Evolutionary conservation across 768 basidiomycete species (phyloP).

Genomic region (Pleurotus sapidus): DNA sequence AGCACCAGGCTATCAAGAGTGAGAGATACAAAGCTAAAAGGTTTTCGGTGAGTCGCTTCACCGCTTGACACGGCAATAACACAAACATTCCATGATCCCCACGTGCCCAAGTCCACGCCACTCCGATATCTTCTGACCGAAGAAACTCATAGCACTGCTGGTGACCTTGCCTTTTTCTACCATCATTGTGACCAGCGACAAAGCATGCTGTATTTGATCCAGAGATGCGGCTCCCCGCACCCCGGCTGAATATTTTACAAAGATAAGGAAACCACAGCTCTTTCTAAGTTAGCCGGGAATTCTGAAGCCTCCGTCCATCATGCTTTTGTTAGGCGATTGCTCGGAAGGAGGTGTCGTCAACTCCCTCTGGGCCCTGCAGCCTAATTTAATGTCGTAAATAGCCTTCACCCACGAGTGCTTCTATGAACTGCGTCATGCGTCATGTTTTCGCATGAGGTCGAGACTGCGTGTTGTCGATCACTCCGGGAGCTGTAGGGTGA

Average conservation of each 20-base stretch:
- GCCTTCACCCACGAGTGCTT: background rate
- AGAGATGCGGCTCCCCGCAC: no score
- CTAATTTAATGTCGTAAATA: slow-evolving; percentile 2
- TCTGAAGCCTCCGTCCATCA: background rate
- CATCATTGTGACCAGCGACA: no score
- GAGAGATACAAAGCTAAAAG: slow-evolving; percentile 3
- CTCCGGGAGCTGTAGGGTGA: no score
- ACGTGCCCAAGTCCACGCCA: slow-evolving; percentile 1
- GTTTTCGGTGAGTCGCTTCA: background rate
- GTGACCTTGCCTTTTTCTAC: no score
- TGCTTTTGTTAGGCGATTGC: background rate
- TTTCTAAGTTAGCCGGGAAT: no score
- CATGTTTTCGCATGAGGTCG: no score
- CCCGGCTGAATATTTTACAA: no score
- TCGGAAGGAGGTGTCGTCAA: background rate
- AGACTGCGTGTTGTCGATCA: no score
- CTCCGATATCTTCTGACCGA: background rate
- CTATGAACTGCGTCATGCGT: background rate
- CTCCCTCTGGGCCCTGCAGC: background rate
- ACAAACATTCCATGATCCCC: slow-evolving; percentile 6
- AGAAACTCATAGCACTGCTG: background rate
- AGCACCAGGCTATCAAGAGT: slow-evolving; percentile 6
- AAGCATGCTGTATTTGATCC: no score
- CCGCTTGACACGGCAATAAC: slow-evolving; percentile 8
- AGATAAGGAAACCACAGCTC: no score